Base-by-base conservation (phyloP, 495 filamentous ascomycete species). In the Letharia lupina region DNA sequence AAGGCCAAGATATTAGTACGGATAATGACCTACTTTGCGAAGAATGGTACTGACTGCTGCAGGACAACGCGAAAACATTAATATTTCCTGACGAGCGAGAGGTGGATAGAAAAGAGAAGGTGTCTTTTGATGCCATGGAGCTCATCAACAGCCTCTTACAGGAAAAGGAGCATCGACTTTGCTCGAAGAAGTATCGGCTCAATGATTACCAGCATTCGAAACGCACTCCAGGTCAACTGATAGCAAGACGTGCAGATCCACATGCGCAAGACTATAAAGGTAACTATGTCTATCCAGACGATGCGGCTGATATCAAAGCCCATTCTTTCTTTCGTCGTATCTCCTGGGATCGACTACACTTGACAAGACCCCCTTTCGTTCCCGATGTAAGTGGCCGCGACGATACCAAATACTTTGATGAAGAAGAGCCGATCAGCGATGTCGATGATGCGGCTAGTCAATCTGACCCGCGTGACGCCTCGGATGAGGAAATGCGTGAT, bases 371-470 rank as follows among this genome's bases (percentile, higher is more conserved):
- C 15, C 93, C 92, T 7, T 89, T 90, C 67, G 79, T 95, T 9
- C 93, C 93, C 4, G 76, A 80, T 48, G 86, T 96, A 41, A 81
- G 78, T 42, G 77, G 80, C 35, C 80, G 82, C 70, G 91, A 93
- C 65, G 91, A 96, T 68, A 96, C 91, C 16, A 87, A 89, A 65
- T 96, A 96, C 73, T 96, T 96, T 68, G 89, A 95, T 61, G 89
- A 93, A 61, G 87, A 88, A 67, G 86, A 87, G 47, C 77, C 84
- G n/a, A 82, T 89, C 64, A 86, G 80, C 45, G 77, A 83, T 20
- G 64, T 70, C 50, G 81, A 81, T 33, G 78, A 79, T 31, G 60
- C 62, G 57, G 58, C 64, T 37, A 61, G 15, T 60, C 44, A 44
- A 31, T 56, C 64, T 35, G 63, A 64, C 18, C n/a, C 35, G 13